Evolutionary conservation across 495 filamentous ascomycete genomes (phyloP), one percentile per base, ranked within the genome.

Genomic region (Penicillium bialowiezense): DNA sequence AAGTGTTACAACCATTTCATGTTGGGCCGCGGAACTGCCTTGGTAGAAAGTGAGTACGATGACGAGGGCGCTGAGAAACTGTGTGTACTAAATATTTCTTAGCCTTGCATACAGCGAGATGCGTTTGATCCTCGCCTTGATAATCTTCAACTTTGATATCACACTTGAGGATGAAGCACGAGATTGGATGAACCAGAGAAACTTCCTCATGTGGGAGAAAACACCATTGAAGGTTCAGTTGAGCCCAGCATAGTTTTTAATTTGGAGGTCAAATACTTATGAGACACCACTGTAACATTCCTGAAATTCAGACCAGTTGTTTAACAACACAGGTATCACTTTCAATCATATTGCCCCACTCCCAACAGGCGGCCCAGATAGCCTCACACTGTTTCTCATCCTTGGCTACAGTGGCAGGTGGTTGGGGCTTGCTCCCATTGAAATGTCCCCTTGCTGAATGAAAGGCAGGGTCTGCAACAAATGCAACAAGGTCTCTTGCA

Each of bases 11-110:
- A 50, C 80, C 83, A 1, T 88, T 87, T 45, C 70, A 71, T 21
- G 20, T 76, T 21, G 84, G 84, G 0, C 72, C 77, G 1, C 60
- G 84, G 15, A 80, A 83, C 53, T 87, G 83, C 47, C 65, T 85
- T 28, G 84, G 83, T 21, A 65, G 69, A 54, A 77, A 76, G 79
- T 83, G 59, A 61, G 78, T 72, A 10, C 8, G 23, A 12, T 32
- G 5, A 20, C 20, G 9, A 18, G 0, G 5, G 4, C 6, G 12
- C 12, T 9, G 5, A 32, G 14, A 7, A 26, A 34, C 26, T 9
- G 33, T 5, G 3, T 3, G 28, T 46, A 26, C 44, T 50, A 44
- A 41, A 10, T 8, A 5, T n/a, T 2, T 12, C 14, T 7, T 24
- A 75, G 73, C 48, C 59, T 75, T 35, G 68, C 72, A 41, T 69